Evolutionary conservation across 2,329 filamentous ascomycete species (phyloP).

Genomic region (Hymenoscyphus linearis): DNA sequence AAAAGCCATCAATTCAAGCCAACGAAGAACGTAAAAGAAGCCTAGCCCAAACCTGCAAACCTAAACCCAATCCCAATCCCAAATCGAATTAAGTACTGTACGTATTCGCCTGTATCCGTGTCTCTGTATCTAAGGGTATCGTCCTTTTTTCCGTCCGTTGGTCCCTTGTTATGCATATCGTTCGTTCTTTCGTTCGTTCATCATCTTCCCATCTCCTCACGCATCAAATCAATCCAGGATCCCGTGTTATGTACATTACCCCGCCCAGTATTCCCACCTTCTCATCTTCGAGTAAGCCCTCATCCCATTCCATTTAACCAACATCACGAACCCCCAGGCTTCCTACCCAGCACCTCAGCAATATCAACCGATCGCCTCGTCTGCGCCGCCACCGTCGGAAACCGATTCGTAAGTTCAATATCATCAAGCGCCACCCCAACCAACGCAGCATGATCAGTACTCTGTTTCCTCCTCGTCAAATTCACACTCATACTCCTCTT

Average conservation of each 20-base stretch:
- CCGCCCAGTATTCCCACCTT: background rate
- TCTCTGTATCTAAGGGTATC: background rate
- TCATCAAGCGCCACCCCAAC: background rate
- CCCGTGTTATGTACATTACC: background rate
- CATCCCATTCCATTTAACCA: background rate
- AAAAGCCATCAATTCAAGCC: no score
- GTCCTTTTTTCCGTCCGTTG: conserved; percentile 1
- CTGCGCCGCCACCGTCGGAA: conserved; percentile 5
- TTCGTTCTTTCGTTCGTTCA: background rate
- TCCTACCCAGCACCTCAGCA: conserved; percentile 16
- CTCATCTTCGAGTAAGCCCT: background rate
- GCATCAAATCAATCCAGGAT: no score
- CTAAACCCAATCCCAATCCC: background rate
- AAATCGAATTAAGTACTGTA: background rate
- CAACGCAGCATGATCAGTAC: conserved; percentile 9
- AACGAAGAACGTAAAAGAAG: no score
- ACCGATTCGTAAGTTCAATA: conserved; percentile 3
- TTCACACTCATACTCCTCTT: conserved; percentile 9
- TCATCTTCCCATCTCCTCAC: background rate
- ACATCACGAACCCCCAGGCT: background rate
- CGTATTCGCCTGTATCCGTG: background rate
- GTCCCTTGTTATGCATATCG: background rate
- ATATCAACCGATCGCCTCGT: conserved; percentile 23
- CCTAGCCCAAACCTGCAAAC: no score
- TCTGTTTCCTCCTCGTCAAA: conserved; percentile 20